A percentile compares a stretch with the other conserved stretches of the same genome.
Conservation (phyloP, 2,329 filamentous ascomycete genomes). For the Paraphaeosphaeria sporulosa region DNA sequence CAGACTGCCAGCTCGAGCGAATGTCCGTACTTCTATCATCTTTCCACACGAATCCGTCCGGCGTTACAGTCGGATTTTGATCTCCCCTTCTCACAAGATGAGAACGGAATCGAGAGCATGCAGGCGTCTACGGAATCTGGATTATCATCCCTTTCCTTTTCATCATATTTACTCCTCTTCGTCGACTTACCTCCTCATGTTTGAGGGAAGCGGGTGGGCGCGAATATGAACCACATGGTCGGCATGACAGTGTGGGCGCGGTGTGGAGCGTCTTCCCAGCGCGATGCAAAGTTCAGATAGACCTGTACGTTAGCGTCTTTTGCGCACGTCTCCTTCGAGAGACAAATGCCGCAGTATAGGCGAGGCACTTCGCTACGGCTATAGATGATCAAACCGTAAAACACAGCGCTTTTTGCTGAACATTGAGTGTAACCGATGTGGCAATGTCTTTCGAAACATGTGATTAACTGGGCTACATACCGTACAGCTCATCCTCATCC, state of each 20-base stretch:
- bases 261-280: background rate
- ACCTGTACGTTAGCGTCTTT: constrained; percentile 10
- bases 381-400: background rate
- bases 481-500: constrained; percentile 24
- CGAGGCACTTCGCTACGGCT: background rate
- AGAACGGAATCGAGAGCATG: background rate
- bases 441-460: background rate
- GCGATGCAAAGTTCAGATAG: background rate
- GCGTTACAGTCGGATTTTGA: background rate
- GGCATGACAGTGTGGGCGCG: background rate
- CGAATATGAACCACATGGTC: background rate
- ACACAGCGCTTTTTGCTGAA: background rate
- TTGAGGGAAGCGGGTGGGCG: background rate
- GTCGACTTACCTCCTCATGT: no score
- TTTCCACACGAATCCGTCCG: background rate
- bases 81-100: background rate
- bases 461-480: background rate
- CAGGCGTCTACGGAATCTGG: background rate
- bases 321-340: background rate
- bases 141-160: no score
- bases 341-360: background rate
- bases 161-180: no score
- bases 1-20: background rate
- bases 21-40: background rate
- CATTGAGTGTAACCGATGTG: background rate